Evolutionary conservation across 768 basidiomycete species (phyloP), one percentile per base, ranked within the genome.

Genomic region (Cystofilobasidium bisporidii): DNA sequence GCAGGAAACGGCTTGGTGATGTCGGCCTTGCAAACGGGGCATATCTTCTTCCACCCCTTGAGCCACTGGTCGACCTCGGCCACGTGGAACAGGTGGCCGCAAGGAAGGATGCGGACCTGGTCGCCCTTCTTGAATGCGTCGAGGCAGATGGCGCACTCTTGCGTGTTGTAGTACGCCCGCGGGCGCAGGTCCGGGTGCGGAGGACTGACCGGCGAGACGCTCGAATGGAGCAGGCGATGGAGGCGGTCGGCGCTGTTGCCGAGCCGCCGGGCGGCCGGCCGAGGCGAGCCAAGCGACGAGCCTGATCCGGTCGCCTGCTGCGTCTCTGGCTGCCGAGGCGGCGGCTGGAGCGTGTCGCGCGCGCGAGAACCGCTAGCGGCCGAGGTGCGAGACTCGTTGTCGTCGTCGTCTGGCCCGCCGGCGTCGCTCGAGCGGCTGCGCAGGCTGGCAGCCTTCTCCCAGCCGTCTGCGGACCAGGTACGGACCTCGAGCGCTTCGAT

Each of bases 31-130:
- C 91, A 96, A 3, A 92, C 81, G 8, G 91, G 91, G 72, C 91
- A 96, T 77, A 94, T 78, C 80, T 96, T 96, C 81, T 92, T 90
- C 76, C 89, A 84, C 69, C 87, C 85, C 65, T 93, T 86, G 69
- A 98, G 78, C 94, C 94, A 98, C 71, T 87, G 83, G 75, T 92
- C 91, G 45, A 96, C 84, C 76, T 97, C 94, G 41, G 86, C 77
- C 59, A 89, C 82, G 77, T 98, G 94, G 79, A 96, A 98, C 63
- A 98, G 85, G 75, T 98, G 94, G 57, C 88, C 87, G 74, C 94
- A 98, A 1, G 94, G 94, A 47, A 97, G 75, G 61, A 93, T 89
- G 72, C 93, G 84, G 50, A 97, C 89, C 72, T 85, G 83, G 75
- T 98, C 94, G 3, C 92, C 92, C 73, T 85, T 85, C 47, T 79